Evolutionary conservation across 768 basidiomycete species (phyloP), one percentile per base, ranked within the genome.

Genomic region (Leucosporidium scottii): DNA sequence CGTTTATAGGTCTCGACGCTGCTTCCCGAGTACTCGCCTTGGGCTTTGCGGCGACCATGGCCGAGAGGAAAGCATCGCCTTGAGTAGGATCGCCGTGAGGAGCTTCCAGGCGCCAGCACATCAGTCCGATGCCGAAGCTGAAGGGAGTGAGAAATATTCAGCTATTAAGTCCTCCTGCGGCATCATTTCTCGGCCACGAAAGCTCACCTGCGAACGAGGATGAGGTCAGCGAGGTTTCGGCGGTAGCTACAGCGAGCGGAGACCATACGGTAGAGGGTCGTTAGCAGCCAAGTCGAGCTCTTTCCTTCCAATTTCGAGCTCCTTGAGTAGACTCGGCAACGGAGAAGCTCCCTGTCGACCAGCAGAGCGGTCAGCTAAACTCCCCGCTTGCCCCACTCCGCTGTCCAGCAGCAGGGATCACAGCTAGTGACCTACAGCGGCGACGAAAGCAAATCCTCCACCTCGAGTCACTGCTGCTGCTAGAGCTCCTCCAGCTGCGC

Each of bases 391-490:
- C 39, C 34, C 34, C 39, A 17, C 39, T 15, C 39, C 39, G 15
- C 13, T 44, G 2, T 44, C 39, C 7, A 10, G 2, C 39, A 9
- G 2, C 1, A n/a, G 30, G 1, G 13, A 50, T 13, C 39, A 36
- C 21, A 23, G 34, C 13, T 25, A 36, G 12, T 18, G 39, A 54
- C 58, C 58, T 34, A 53, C 86, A 77, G 84, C 81, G n/a, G 84
- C 81, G 0, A 90, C 71, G 76, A 91, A 90, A 2, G 88, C 90
- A 64, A 90, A 86, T 21, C 86, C 90, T 27, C 90, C 90, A 12
- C 80, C 88, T 3, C 82, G 81, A 25, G 84, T 81, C 39, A 88
- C 86, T 63, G 84, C 81, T 7, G 85, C 84, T 30, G 86, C 85
- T 27, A 87, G 75, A 25, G 76, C 77, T 76, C 86, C 88, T 57